Conservation (phyloP, 331 rosid genomes). For the Arachis monticola region DNA sequence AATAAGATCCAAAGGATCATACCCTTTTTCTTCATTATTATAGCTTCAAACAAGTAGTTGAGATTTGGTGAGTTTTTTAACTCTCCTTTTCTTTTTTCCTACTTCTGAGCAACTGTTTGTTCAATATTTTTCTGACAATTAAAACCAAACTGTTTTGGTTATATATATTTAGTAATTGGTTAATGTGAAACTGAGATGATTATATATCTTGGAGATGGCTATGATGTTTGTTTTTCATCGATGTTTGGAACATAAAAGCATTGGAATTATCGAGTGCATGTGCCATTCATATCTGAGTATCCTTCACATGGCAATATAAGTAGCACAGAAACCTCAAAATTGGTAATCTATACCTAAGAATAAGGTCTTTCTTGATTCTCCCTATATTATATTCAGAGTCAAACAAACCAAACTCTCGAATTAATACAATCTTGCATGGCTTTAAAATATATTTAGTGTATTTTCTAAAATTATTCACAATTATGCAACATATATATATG, state of each 20-base stretch:
- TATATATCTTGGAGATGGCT: conserved; percentile 46
- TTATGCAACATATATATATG: no score
- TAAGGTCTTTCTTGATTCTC: conserved; percentile 4
- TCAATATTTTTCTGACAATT: conserved; percentile 32
- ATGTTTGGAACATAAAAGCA: conserved; percentile 42
- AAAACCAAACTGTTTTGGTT: background rate
- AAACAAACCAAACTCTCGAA: conserved; percentile 25
- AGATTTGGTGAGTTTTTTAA: background rate
- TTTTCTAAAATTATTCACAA: no score
- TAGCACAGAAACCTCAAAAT: conserved; percentile 19
- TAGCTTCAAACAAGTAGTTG: conserved; percentile 9
- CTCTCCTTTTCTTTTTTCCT: conserved; percentile 5
- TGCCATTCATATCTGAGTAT: conserved; percentile 36
- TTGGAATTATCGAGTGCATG: conserved; percentile 52
- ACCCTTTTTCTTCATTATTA: background rate
- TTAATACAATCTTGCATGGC: no score
- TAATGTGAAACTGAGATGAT: conserved; percentile 45
- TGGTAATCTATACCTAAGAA: background rate
- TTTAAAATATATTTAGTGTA: no score
- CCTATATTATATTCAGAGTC: conserved; percentile 28
- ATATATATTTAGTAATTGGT: conserved; percentile 32
- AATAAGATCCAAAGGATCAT: conserved; percentile 22
- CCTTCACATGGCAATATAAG: conserved; percentile 47
- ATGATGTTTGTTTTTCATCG: conserved; percentile 38
- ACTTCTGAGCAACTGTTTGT: conserved; percentile 23